These are phyloP conservation scores for Ogataea trehalophila DNA, from an alignment of 805 yeast genomes.

Conservation along the genomic window DNA sequence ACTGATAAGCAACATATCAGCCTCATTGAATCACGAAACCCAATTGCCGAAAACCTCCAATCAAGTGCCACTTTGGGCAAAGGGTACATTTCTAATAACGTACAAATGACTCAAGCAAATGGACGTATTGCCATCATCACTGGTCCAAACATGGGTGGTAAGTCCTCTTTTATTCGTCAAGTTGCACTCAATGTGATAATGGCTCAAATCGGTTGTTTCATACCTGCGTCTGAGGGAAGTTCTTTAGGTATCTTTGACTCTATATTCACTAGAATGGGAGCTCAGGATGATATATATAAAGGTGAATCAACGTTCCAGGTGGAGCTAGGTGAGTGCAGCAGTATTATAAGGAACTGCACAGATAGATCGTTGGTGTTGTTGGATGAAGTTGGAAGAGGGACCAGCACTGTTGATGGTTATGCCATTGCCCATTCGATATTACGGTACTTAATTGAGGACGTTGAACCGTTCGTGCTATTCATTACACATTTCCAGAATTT, in stretches of 20 bases:
- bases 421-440: constrained; percentile 75
- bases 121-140: constrained; percentile 63
- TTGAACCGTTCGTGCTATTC: constrained; percentile 58
- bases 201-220: constrained; percentile 73
- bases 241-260: constrained; percentile 57
- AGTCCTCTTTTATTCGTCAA: constrained; percentile 71
- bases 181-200: constrained; percentile 65
- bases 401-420: constrained; percentile 68
- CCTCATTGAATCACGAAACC: constrained; percentile 48
- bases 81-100: constrained; percentile 62
- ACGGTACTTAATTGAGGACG: constrained; percentile 44
- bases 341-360: constrained; percentile 48
- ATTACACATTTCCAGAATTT: constrained; percentile 81
- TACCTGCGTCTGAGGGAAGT: constrained; percentile 58
- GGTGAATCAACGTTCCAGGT: constrained; percentile 84
- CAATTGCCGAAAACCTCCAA: constrained; percentile 24
- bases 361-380: constrained; percentile 54
- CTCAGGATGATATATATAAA: constrained; percentile 66
- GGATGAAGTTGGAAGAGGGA: constrained; percentile 78
- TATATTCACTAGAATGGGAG: constrained; percentile 65
- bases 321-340: constrained; percentile 63
- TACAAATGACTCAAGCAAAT: constrained; percentile 40
- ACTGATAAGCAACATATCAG: constrained; percentile 43
- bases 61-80: constrained; percentile 9
- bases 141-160: constrained; percentile 90